phyloP scores from a whole-genome alignment of 164 flowering plant genomes.

The Kingdonia uniflora region DNA sequence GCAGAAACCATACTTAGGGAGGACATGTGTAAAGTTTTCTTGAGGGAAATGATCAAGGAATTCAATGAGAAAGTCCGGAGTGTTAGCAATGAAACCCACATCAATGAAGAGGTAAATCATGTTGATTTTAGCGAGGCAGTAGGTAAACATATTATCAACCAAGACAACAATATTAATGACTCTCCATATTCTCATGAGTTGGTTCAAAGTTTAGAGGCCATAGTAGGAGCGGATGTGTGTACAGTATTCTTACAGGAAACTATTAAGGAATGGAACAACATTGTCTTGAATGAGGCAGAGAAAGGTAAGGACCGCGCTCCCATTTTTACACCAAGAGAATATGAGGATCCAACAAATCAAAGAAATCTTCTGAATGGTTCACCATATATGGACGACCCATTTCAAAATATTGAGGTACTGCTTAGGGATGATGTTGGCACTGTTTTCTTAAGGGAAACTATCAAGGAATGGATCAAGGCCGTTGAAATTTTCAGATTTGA shows the following conservation, averaged over 20 bases:
- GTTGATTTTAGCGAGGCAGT: conserved; percentile 1
- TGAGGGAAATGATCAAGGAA: conserved; percentile 18
- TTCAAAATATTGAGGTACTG: conserved; percentile 11
- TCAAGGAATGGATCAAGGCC: conserved; percentile 16
- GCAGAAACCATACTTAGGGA: conserved; percentile 19
- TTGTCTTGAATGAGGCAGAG: conserved; percentile 1
- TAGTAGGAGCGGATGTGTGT: no score
- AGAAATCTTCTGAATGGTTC: conserved; percentile 2
- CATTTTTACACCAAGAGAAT: not conserved
- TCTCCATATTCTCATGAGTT: no score
- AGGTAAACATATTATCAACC: no score
- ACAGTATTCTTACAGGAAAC: no score
- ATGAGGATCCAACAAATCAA: not conserved
- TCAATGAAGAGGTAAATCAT: conserved; percentile 8
- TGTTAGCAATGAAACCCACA: conserved; percentile 10
- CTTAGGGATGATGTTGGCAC: conserved; percentile 19
- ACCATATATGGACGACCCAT: not conserved
- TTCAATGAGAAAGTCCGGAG: conserved; percentile 15
- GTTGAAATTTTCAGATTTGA: conserved; percentile 14
- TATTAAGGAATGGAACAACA: not conserved
- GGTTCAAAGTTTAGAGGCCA: no score
- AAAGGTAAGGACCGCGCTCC: conserved; percentile 1
- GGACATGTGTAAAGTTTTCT: conserved; percentile 11
- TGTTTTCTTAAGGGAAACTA: conserved; percentile 13
- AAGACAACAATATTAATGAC: no score